Percentiles rank a stretch among this genome's conserved stretches.
Evolutionary conservation across 2,329 filamentous ascomycete genomes (phyloP).

Genomic region (Penicillium hesseltinei): DNA sequence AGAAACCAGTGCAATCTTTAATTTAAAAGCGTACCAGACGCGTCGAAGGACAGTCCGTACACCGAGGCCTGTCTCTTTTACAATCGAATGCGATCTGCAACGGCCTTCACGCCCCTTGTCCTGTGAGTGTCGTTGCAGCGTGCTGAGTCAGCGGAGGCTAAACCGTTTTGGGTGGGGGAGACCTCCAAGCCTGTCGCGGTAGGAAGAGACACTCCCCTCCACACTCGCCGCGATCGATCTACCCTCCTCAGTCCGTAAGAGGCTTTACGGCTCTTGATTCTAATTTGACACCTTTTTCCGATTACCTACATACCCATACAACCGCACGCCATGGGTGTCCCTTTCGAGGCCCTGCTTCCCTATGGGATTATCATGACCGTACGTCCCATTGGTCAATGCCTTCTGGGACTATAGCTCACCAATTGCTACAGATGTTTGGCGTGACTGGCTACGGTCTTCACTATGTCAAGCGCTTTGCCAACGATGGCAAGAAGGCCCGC

Average conservation of each 20-base stretch:
- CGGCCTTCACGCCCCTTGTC: slow-evolving; percentile 32
- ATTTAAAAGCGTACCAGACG: slow-evolving; percentile 26
- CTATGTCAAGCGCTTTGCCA: slow-evolving; percentile 58
- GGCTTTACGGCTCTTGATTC: slow-evolving; percentile 7
- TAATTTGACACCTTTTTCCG: background rate
- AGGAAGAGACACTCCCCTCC: slow-evolving; percentile 15
- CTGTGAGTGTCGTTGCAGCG: slow-evolving; percentile 36
- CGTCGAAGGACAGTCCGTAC: slow-evolving; percentile 24
- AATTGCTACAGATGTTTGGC: slow-evolving; percentile 56
- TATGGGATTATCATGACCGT: slow-evolving; percentile 64
- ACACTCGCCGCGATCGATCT: slow-evolving; percentile 18
- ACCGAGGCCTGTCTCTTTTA: slow-evolving; percentile 21
- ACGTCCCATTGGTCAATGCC: slow-evolving; percentile 36
- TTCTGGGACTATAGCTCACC: slow-evolving; percentile 21
- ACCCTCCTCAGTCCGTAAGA: slow-evolving; percentile 5
- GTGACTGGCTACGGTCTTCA: slow-evolving; percentile 59
- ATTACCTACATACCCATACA: background rate
- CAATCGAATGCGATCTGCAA: slow-evolving; percentile 33
- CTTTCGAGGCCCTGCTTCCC: slow-evolving; percentile 64
- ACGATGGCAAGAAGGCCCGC: slow-evolving; percentile 61
- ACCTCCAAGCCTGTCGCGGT: slow-evolving; percentile 27
- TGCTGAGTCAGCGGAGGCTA: slow-evolving; percentile 39
- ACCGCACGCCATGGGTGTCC: slow-evolving; percentile 56
- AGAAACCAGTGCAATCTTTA: slow-evolving; percentile 1
- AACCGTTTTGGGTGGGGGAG: slow-evolving; percentile 31